Base-by-base conservation (phyloP, 2,329 filamentous ascomycete species). In the Botrytis sinoallii region DNA sequence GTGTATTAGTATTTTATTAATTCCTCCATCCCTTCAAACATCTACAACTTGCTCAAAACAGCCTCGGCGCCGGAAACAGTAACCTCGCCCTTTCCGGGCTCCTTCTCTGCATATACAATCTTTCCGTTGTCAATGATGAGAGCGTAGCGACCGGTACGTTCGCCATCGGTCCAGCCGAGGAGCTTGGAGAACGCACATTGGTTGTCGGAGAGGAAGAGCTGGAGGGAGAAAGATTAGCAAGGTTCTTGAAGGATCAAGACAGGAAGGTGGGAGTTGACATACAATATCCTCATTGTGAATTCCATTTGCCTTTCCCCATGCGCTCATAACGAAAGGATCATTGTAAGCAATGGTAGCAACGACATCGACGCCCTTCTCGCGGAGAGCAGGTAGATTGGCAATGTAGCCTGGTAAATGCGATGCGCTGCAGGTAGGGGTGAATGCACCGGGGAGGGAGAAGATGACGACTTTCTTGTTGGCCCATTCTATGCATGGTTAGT, bases 301-400 rank as follows among this genome's bases (percentile, higher is more conserved):
- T 22, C 84, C 84, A 81, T 93, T 92, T 78, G 91, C 90, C 84
- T 93, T 93, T 80, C 88, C 88, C 90, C 90, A 92, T 46, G 90
- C 90, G 80, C 87, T 89, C 90, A 93, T 92, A 76, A 93, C 91
- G 80, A 84, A 92, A 25, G 88, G 85, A 83, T 93, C 91, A 80
- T 93, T 93, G 82, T 83, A 90, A 32, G 90, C 90, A 78, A 92
- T 88, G 75, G 91, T 87, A 59, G 89, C 90, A 72, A 93, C 87
- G 65, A 90, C 79, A 80, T 93, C 91, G 73, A 93, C 90, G 76
- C 90, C 90, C 85, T 92, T 93, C 73, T 80, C 81, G 82, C 87
- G 88, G 78, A 92, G 82, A 76, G 87, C 84, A 44, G 85, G 81
- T 75, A 90, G 83, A 76, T 90, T 88, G 82, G 88, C 82, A 78